Evolutionary conservation across 768 basidiomycete species (phyloP), one percentile per base, ranked within the genome.

Genomic region (Rhodotorula sphaerocarpa): DNA sequence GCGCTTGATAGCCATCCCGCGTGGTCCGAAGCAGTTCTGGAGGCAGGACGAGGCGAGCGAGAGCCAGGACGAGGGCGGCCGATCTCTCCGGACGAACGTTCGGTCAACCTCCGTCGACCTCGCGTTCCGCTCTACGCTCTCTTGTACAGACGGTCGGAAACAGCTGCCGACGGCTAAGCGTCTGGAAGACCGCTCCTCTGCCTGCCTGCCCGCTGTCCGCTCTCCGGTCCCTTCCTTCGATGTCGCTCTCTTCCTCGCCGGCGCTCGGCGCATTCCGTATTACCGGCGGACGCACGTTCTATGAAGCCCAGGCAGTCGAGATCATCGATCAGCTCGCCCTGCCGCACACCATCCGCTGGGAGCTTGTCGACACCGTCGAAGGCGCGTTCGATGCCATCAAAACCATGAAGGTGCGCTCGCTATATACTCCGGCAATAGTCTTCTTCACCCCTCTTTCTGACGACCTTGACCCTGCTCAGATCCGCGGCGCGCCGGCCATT

Each of bases 311-410:
- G 70, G 76, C 78, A 63, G 82, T 95, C 61, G 85, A 90, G 75
- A 93, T 96, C 67, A 81, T 95, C 57, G 86, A 96, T 77, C 67
- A 71, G 65, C 67, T 71, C 23, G 34, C 47, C 3, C 62, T 71
- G 5, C 70, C 68, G 33, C 70, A 69, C 50, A 20, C 34, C 7
- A 74, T 76, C 39, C 66, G 64, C n/a, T 77, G 75, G 75, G 71
- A 75, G 31, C 55, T 27, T 18, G 73, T 96, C 55, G 77, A 82
- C n/a, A 80, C 83, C 20, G 78, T 88, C 63, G 83, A 90, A 55
- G 83, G 90, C 34, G 92, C 91, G 0, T 86, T 88, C 76, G 87
- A 90, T 72, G 92, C 91, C 23, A 96, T 96, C 76, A 92, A 89
- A 77, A 80, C 85, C 21, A 97, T 97, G 92, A 92, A 90, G 82